Base-by-base conservation (phyloP, 371 early-diverging fungal genomes). In the Mortierella sp. region DNA sequence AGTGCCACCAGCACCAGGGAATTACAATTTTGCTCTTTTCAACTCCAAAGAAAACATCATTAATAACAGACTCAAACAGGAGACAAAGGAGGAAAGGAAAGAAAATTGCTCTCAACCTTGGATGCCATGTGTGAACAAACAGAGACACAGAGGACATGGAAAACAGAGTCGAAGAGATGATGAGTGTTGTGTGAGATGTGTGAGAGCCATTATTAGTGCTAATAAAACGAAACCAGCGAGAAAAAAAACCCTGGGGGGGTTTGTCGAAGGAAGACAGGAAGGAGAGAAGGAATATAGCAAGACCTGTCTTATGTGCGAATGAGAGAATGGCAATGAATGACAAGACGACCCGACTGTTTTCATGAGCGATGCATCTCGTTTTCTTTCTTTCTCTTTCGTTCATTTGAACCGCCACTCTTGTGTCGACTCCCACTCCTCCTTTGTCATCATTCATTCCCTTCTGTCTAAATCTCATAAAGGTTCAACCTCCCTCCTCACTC, bases 51-150 rank as follows among this genome's bases (percentile, higher is more conserved):
- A 22, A 61, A 37, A 9, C 1, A 16, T 22, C 16, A 47, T 4
- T 16, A 47, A 52, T 2, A 26, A 11, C 8, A 47, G 6, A 47
- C 16, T 22, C 16, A 22, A 14, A 45, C 1, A 29, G 13, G 26
- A 16, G 55, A 29, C 6, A 13, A 55, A 5, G 14, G 10, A n/a
- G 48, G 48, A 29, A 29, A 31, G 29, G 31, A 7, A 24, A 50
- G 37, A 58, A 58, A 34, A 61, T 19, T 61, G 61, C 61, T 61
- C 61, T 37, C 61, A 37, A 61, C 58, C 22, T 6, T 58, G 22
- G 1, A 52, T 6, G n/a, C 61, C 61, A 61, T 61, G 61, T 61
- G n/a, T n/a, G 61, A 9, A n/a, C n/a, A n/a, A n/a, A n/a, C n/a
- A n/a, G 4, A 16, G 31, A 55, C 13, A 5, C 48, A 22, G n/a